Percentiles rank a stretch among this genome's conserved stretches.
Evolutionary conservation across 257 asterid genomes (phyloP).

Genomic region (Nicotiana noctiflora): DNA sequence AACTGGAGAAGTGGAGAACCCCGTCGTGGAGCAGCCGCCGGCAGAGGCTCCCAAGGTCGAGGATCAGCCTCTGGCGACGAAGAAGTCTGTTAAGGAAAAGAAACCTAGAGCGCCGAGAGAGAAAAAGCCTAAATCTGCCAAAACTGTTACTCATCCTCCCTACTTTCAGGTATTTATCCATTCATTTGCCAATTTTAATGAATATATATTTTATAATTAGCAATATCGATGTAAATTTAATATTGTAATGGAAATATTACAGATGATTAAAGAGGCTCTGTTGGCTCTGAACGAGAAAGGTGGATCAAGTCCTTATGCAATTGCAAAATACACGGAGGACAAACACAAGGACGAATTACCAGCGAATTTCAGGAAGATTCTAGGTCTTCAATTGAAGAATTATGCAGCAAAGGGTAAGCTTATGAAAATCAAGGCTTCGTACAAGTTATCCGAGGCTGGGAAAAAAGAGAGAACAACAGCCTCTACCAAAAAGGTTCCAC

Average conservation of each 20-base stretch:
- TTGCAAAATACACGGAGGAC: slow-evolving; percentile 66
- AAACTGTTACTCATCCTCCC: slow-evolving; percentile 60
- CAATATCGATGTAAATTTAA: not conserved
- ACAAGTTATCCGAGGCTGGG: slow-evolving; percentile 43
- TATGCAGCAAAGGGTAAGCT: slow-evolving; percentile 56
- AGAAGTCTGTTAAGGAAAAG: slow-evolving; percentile 42
- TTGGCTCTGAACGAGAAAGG: slow-evolving; percentile 45
- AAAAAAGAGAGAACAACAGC: slow-evolving; percentile 19
- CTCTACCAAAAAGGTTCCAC: slow-evolving; percentile 17
- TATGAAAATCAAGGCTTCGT: slow-evolving; percentile 60
- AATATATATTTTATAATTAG: not conserved
- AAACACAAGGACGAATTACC: slow-evolving; percentile 56
- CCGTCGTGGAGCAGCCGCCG: slow-evolving; percentile 19
- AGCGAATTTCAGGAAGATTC: slow-evolving; percentile 52
- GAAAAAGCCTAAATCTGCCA: slow-evolving; percentile 40
- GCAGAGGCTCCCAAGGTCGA: slow-evolving; percentile 24
- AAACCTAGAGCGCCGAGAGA: slow-evolving; percentile 39
- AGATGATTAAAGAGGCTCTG: slow-evolving; percentile 79
- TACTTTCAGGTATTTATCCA: slow-evolving; percentile 43
- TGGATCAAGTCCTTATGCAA: slow-evolving; percentile 70
- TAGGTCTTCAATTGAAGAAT: slow-evolving; percentile 60
- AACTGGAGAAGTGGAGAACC: slow-evolving; percentile 27
- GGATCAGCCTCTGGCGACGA: slow-evolving; percentile 11
- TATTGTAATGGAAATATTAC: not conserved
- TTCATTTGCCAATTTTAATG: not conserved